Conservation (phyloP, 257 asterid species). For the Craterostigma plantagineum region DNA sequence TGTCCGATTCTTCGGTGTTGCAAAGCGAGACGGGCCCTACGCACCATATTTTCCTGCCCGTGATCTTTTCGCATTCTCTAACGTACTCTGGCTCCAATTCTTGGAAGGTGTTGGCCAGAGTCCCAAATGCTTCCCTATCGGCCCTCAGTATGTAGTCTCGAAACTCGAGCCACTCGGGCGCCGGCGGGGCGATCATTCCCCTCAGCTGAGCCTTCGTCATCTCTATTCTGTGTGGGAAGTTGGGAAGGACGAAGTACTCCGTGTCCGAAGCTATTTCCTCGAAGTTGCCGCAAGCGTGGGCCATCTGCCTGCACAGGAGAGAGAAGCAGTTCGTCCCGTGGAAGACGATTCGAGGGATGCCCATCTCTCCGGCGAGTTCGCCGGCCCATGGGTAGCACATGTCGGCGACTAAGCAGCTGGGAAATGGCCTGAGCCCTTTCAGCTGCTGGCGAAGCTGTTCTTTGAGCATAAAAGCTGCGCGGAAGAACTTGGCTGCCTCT, state of each 20-base stretch:
- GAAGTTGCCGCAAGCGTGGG: not conserved
- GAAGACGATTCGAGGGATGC: slow-evolving; percentile 3
- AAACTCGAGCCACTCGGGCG: slow-evolving; percentile 9
- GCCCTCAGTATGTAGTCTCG: slow-evolving; percentile 10
- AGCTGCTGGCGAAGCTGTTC: not conserved
- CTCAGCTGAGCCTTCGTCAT: slow-evolving; percentile 28
- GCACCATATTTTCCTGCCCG: slow-evolving; percentile 20
- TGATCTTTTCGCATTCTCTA: slow-evolving; percentile 5
- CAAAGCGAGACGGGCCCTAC: slow-evolving; percentile 33
- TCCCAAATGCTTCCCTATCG: slow-evolving; percentile 22
- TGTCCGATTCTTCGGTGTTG: slow-evolving; percentile 16
- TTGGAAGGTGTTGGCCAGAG: slow-evolving; percentile 24
- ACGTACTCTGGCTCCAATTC: slow-evolving; percentile 28
- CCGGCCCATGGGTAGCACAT: slow-evolving; percentile 1
- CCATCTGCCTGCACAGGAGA: not conserved
- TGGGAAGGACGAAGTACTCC: slow-evolving; percentile 31
- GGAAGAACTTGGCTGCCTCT: not conserved
- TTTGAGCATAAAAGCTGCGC: not conserved
- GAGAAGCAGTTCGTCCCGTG: slow-evolving; percentile 1
- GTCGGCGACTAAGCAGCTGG: not conserved
- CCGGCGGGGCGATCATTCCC: not conserved
- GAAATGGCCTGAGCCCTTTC: not conserved
- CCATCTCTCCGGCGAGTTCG: slow-evolving; percentile 5
- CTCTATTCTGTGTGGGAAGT: slow-evolving; percentile 25
- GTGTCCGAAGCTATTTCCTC: slow-evolving; percentile 8